Evolutionary conservation across 306 rosid species (phyloP).

Genomic region (Hippophae tibetana): DNA sequence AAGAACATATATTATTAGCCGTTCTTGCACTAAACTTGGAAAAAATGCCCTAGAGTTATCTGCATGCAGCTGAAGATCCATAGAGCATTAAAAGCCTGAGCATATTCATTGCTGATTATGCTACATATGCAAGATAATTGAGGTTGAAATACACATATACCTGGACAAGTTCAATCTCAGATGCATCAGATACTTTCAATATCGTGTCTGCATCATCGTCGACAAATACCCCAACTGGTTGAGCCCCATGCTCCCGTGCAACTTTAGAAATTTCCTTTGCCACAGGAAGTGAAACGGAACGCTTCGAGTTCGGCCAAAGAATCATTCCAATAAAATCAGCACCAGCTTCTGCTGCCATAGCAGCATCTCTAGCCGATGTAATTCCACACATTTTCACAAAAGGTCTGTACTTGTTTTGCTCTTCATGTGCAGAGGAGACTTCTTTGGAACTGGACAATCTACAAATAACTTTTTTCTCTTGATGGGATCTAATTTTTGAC

Average conservation of each 20-base stretch:
- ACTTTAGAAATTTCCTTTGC: constrained; percentile 87
- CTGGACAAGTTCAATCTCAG: constrained; percentile 79
- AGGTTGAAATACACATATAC: constrained; percentile 21
- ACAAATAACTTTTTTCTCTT: constrained; percentile 36
- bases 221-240: constrained; percentile 92
- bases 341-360: constrained; percentile 91
- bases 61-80: constrained; percentile 78
- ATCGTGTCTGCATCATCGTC: constrained; percentile 72
- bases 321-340: constrained; percentile 94
- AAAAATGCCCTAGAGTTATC: constrained; percentile 60
- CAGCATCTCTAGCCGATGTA: constrained; percentile 84
- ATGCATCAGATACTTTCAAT: constrained; percentile 49
- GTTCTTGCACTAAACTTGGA: constrained; percentile 36
- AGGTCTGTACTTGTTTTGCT: constrained; percentile 33
- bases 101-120: constrained; percentile 2
- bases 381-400: constrained; percentile 94
- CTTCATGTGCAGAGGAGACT: constrained; percentile 25
- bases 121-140: neutral
- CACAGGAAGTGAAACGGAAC: constrained; percentile 66
- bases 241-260: constrained; percentile 68
- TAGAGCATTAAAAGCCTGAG: constrained; percentile 16
- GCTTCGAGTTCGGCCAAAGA: constrained; percentile 84
- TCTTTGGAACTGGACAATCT: constrained; percentile 25
- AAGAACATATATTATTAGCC: constrained; percentile 71
- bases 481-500: constrained; percentile 22